Conservation (phyloP, 2,329 filamentous ascomycete species). For the Calonectria pteridis region DNA sequence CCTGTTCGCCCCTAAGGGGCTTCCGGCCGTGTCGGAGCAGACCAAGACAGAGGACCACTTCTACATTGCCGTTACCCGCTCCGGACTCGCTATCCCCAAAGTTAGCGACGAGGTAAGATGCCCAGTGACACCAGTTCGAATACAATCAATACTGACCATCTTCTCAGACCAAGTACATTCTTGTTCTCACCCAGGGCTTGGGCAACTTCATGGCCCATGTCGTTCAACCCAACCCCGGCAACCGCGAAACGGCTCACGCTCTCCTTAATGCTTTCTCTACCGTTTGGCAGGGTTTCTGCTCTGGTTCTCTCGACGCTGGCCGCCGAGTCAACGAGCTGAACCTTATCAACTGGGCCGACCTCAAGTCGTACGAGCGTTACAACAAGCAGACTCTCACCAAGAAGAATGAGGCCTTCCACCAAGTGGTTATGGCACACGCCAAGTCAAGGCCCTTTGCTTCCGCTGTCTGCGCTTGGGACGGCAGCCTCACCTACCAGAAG, state of each 20-base stretch:
- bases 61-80: conserved; percentile 1
- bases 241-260: conserved; percentile 5
- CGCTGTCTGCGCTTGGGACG: conserved; percentile 22
- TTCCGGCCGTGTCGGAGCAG: background rate
- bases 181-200: background rate
- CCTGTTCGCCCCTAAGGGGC: background rate
- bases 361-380: conserved; percentile 8
- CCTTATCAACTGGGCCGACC: background rate
- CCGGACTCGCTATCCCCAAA: background rate
- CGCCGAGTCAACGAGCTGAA: conserved; percentile 10
- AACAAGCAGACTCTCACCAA: conserved; percentile 7
- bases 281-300: conserved; percentile 8
- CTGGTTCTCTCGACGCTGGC: background rate
- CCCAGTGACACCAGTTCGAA: background rate
- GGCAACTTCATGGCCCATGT: conserved; percentile 15
- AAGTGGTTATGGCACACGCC: conserved; percentile 9
- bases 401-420: conserved; percentile 9
- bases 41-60: background rate
- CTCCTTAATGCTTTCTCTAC: conserved; percentile 19
- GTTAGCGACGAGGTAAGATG: background rate
- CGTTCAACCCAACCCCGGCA: background rate
- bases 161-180: background rate
- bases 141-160: background rate
- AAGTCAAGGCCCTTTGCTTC: background rate
- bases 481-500: conserved; percentile 17